Evolutionary conservation across 83 land plant genomes (phyloP).

Genomic region (Diphasiastrum complanatum): DNA sequence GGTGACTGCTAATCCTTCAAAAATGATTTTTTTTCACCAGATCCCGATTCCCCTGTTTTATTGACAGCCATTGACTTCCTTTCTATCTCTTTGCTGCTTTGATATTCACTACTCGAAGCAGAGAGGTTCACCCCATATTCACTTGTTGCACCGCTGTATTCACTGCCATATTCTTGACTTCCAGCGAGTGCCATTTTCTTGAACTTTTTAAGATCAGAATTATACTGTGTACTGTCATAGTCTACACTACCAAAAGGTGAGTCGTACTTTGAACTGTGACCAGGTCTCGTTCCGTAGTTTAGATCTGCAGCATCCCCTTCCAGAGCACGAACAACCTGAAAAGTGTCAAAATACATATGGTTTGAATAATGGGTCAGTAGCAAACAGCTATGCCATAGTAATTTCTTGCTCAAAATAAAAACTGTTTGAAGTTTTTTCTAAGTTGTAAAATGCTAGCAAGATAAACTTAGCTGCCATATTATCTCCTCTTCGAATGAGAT

Average conservation of each 20-base stretch:
- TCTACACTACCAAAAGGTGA: constrained; percentile 53
- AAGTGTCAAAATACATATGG: not conserved
- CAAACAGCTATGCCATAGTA: not conserved
- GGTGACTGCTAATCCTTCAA: too few relatives aligned
- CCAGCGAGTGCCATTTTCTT: constrained; percentile 43
- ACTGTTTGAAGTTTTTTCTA: not conserved
- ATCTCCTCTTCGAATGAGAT: too few relatives aligned
- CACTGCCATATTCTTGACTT: constrained; percentile 41
- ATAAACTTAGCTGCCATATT: not conserved
- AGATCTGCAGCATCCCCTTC: constrained; percentile 64
- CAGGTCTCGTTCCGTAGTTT: constrained; percentile 59
- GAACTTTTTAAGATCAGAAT: constrained; percentile 51
- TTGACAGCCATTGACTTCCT: too few relatives aligned
- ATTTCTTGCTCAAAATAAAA: too few relatives aligned
- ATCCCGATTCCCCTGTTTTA: too few relatives aligned
- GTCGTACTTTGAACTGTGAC: constrained; percentile 46
- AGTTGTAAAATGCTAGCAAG: not conserved
- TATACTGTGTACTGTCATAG: constrained; percentile 51
- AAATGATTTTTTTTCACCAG: too few relatives aligned
- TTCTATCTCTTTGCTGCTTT: constrained; percentile 30
- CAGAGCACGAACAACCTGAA: constrained; percentile 72
- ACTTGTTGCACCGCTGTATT: constrained; percentile 46
- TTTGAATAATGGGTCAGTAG: not conserved
- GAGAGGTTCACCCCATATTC: constrained; percentile 52
- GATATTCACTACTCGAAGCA: constrained; percentile 56